phyloP scores from a whole-genome alignment of 192 early-diverging fungal genomes.

The Coemansia sp. region DNA sequence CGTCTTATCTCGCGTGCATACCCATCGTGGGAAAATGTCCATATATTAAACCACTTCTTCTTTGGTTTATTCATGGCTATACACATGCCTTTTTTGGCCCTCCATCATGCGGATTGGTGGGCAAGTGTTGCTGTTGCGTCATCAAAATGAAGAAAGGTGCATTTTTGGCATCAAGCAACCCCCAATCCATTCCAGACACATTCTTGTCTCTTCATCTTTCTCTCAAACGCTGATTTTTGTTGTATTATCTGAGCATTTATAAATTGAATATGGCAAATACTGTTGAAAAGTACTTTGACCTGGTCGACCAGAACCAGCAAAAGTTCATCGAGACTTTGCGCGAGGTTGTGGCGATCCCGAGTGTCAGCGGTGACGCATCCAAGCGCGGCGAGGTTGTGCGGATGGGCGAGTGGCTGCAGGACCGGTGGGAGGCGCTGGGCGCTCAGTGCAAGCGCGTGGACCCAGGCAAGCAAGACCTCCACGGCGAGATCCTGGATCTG shows the following conservation, averaged over 20 bases:
- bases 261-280: conserved; percentile 15
- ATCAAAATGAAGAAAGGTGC: no score
- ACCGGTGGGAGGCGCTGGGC: conserved; percentile 70
- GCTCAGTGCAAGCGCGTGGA: conserved; percentile 60
- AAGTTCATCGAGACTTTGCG: conserved; percentile 80
- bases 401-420: conserved; percentile 87
- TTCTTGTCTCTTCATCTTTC: conserved; percentile 6
- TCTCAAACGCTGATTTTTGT: background rate
- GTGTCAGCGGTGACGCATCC: conserved; percentile 71
- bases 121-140: no score
- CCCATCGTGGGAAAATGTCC: no score
- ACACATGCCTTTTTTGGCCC: no score
- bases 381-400: conserved; percentile 77
- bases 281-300: conserved; percentile 66
- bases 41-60: no score
- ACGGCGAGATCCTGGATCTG: conserved; percentile 75
- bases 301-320: conserved; percentile 76
- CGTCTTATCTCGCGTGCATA: no score
- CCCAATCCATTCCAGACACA: no score
- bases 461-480: conserved; percentile 80
- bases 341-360: conserved; percentile 86
- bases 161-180: no score
- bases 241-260: no score
- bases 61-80: no score
- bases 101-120: no score